These are phyloP conservation scores for Thymus mandschuricus DNA, from an alignment of 257 asterid genomes.

Conservation along the genomic window DNA sequence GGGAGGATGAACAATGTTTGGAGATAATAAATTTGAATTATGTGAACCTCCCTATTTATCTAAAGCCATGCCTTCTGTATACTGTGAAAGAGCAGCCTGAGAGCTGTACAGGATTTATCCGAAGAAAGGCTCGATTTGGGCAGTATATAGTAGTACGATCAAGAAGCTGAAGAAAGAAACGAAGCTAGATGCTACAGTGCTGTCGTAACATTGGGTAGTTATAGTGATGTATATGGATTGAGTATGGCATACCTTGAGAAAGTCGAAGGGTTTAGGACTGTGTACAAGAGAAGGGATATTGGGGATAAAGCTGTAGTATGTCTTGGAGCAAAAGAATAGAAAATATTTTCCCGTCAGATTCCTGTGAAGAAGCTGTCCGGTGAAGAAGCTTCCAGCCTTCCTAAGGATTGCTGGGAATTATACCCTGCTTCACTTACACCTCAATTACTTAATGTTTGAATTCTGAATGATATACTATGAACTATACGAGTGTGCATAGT, in stretches of 20 bases:
- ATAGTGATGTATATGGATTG: slow-evolving; percentile 66
- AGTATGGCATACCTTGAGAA: slow-evolving; percentile 77
- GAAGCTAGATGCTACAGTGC: slow-evolving; percentile 42
- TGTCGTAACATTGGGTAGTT: slow-evolving; percentile 61
- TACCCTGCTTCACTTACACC: slow-evolving; percentile 76
- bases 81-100: slow-evolving; percentile 64
- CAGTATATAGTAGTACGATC: slow-evolving; percentile 42
- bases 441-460: neutral
- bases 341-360: slow-evolving; percentile 72
- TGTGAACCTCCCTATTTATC: too few relatives aligned
- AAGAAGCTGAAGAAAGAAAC: slow-evolving; percentile 35
- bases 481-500: slow-evolving; percentile 3
- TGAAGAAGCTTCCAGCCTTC: slow-evolving; percentile 63
- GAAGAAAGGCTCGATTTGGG: slow-evolving; percentile 45
- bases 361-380: slow-evolving; percentile 80
- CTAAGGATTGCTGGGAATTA: slow-evolving; percentile 88
- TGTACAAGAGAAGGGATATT: slow-evolving; percentile 68
- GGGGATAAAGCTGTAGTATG: slow-evolving; percentile 62
- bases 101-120: slow-evolving; percentile 45
- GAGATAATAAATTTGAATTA: too few relatives aligned
- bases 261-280: slow-evolving; percentile 68
- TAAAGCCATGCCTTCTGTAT: too few relatives aligned
- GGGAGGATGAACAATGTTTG: too few relatives aligned
- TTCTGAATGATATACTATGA: slow-evolving; percentile 28
- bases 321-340: slow-evolving; percentile 52